These are phyloP conservation scores for Citrus sinensis DNA, from an alignment of 345 rosid species.

Conservation along the genomic window DNA sequence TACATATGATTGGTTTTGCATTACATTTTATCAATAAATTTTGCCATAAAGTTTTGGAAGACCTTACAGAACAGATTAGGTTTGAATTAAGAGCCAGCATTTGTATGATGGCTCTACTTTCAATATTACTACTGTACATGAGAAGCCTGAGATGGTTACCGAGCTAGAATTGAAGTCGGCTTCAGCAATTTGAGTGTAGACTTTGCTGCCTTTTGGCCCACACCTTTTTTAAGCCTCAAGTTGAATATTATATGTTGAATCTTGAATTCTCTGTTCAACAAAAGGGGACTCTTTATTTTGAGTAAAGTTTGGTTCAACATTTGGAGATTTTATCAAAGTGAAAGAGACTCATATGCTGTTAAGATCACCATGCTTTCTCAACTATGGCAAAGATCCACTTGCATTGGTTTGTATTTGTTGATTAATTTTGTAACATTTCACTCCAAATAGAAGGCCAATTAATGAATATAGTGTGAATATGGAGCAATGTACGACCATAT, in stretches of 20 bases:
- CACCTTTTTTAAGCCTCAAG: background rate
- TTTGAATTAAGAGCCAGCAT: background rate
- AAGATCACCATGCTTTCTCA: background rate
- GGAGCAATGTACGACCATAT: background rate
- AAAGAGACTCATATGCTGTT: background rate
- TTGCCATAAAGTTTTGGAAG: background rate
- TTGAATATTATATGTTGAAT: background rate
- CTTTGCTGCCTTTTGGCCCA: background rate
- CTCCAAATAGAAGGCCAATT: background rate
- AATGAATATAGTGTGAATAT: background rate
- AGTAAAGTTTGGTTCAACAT: background rate
- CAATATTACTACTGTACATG: background rate
- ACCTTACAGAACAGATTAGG: background rate
- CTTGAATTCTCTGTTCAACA: background rate
- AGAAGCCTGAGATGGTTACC: background rate
- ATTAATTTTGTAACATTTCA: background rate
- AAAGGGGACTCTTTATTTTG: background rate
- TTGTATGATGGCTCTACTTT: background rate
- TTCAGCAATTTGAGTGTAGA: background rate
- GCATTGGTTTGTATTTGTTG: too few species aligned
- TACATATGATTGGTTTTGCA: background rate
- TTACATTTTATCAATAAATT: background rate
- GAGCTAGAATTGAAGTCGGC: background rate
- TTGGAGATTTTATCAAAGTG: background rate
- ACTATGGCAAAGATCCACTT: background rate